Evolutionary conservation across 2,329 filamentous ascomycete genomes (phyloP), one percentile per base, ranked within the genome.

Genomic region (Cryphonectria japonica): DNA sequence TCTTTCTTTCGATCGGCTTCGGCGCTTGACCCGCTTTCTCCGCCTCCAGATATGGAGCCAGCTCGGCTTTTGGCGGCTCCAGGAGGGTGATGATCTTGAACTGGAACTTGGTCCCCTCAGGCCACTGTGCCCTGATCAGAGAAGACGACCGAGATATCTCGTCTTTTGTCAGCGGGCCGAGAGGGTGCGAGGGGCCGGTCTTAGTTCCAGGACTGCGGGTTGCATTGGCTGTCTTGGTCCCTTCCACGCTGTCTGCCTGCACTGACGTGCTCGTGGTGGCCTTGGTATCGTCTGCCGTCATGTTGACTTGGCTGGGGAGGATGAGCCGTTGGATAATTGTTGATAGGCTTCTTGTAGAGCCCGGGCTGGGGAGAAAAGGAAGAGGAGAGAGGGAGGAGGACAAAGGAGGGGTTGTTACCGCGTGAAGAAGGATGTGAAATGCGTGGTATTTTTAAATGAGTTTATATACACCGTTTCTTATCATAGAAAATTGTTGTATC

Each of bases 51-150:
- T 85, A 89, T 2, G 82, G 83, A 32, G 85, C 75, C 11, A 88
- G 81, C 59, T 87, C 82, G 5, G 79, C 76, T 79, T 90, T 90
- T 9, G 83, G 80, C 6, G 88, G 87, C 76, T 90, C 87, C 59
- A 84, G 80, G n/a, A 90, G 79, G n/a, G 85, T 91, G 37, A 91
- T 82, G 60, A 82, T 82, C 78, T 91, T 91, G 83, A 90, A 92
- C 67, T 90, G 86, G 60, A 91, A 77, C 41, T 86, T 82, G 2
- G 85, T 86, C 34, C 83, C 82, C 16, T 81, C 79, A 0, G 88
- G 89, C 86, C 89, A 91, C 69, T 84, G 81, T 63, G 79, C 78
- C 70, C 80, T 84, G 73, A 91, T 81, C 43, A 90, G 79, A 1
- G 78, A 75, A 8, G 85, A 82, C 39, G 84, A 84, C 61, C 83